Percentiles rank a stretch among this genome's conserved stretches.
Conservation (phyloP, 768 basidiomycete genomes). For the Mycena epipterygia region DNA sequence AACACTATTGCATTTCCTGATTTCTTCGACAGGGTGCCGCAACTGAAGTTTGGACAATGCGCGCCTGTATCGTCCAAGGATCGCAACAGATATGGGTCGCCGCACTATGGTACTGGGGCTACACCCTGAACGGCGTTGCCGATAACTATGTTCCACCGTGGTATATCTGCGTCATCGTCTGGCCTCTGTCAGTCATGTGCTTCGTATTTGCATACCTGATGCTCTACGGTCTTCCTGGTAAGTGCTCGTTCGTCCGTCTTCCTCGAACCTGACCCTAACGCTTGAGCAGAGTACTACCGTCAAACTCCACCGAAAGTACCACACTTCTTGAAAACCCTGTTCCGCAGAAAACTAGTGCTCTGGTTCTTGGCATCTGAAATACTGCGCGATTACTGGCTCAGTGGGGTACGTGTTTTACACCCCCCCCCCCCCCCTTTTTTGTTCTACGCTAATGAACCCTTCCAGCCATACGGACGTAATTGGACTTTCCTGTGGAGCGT, state of each 20-base stretch:
- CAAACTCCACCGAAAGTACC: slow-evolving; percentile 97
- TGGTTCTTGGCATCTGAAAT: slow-evolving; percentile 97
- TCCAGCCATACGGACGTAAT: slow-evolving; percentile 90
- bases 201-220: slow-evolving; percentile 86
- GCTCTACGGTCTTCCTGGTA: slow-evolving; percentile 89
- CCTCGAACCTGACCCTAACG: not conserved
- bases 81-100: slow-evolving; percentile 97
- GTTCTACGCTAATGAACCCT: slow-evolving; percentile 30
- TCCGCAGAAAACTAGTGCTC: slow-evolving; percentile 91
- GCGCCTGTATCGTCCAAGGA: slow-evolving; percentile 94
- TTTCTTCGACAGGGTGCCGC: slow-evolving; percentile 78
- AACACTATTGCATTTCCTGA: not conserved
- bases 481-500: slow-evolving; percentile 95
- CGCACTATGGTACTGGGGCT: slow-evolving; percentile 97
- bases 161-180: slow-evolving; percentile 86
- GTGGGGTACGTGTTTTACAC: slow-evolving; percentile 69
- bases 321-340: slow-evolving; percentile 90
- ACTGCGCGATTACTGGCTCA: slow-evolving; percentile 93
- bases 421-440: too few relatives aligned
- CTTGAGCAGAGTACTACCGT: slow-evolving; percentile 79
- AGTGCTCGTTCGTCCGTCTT: slow-evolving; percentile 36
- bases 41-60: slow-evolving; percentile 93
- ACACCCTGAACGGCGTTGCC: slow-evolving; percentile 72
- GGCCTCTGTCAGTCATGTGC: slow-evolving; percentile 85
- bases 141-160: slow-evolving; percentile 76